These are phyloP conservation scores for Candida dajiaensis DNA, from an alignment of 805 yeast species.

Conservation along the genomic window DNA sequence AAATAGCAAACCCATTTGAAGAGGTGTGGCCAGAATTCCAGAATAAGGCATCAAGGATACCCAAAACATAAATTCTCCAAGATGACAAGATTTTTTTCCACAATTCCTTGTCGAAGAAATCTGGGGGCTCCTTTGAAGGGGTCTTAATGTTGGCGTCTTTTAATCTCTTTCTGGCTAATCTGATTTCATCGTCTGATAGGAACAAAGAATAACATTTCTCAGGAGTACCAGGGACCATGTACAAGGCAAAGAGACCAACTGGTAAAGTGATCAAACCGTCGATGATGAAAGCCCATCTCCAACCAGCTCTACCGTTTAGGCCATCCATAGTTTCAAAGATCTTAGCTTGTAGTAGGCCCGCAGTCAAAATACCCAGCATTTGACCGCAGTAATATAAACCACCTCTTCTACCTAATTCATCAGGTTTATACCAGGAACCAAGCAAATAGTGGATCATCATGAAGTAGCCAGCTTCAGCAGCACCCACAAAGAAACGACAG, in stretches of 20 bases:
- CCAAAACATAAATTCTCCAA: conserved; percentile 49
- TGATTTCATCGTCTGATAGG: conserved; percentile 51
- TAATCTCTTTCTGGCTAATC: conserved; percentile 42
- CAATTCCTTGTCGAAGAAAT: conserved; percentile 34
- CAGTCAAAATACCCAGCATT: conserved; percentile 41
- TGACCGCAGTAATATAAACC: conserved; percentile 55
- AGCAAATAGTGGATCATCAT: conserved; percentile 40
- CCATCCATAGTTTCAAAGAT: conserved; percentile 36
- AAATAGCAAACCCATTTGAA: conserved; percentile 33
- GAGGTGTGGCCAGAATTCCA: conserved; percentile 44
- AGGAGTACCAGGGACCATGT: conserved; percentile 63
- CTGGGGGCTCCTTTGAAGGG: conserved; percentile 18
- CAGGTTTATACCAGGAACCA: conserved; percentile 55
- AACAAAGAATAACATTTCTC: conserved; percentile 45
- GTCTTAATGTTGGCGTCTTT: conserved; percentile 28
- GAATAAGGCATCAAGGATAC: conserved; percentile 46
- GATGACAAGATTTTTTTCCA: conserved; percentile 49
- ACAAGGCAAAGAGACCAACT: conserved; percentile 51
- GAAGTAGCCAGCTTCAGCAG: conserved; percentile 13
- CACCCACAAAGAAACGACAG: conserved; percentile 9
- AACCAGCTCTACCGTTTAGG: conserved; percentile 41
- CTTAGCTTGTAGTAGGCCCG: conserved; percentile 49
- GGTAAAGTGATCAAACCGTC: conserved; percentile 58
- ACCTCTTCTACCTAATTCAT: conserved; percentile 54
- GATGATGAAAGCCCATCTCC: conserved; percentile 63